Conservation (phyloP, 2,329 filamentous ascomycete species). For the Phialophora expanda region DNA sequence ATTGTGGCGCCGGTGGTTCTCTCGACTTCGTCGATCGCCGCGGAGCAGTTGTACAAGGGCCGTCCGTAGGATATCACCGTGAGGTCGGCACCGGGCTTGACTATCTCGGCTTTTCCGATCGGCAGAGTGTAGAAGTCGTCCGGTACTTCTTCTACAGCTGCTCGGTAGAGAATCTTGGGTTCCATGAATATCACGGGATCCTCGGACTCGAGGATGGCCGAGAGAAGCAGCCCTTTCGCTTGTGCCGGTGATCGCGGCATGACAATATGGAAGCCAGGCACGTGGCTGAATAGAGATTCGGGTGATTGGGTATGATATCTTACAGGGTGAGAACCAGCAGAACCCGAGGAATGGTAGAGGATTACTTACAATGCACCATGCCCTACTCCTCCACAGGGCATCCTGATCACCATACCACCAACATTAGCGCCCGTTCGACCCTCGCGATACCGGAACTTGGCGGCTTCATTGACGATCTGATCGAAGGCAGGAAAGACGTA, state of each 20-base stretch:
- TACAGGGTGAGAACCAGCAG: not conserved
- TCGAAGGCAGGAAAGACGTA: conserved; percentile 93
- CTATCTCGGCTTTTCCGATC: conserved; percentile 77
- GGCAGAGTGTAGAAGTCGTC: conserved; percentile 79
- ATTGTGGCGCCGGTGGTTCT: conserved; percentile 72
- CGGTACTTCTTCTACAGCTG: conserved; percentile 89
- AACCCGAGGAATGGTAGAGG: not conserved
- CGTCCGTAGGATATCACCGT: conserved; percentile 89
- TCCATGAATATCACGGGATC: conserved; percentile 94
- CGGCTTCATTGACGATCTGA: conserved; percentile 89
- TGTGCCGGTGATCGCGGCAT: conserved; percentile 84
- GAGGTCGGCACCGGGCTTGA: conserved; percentile 78
- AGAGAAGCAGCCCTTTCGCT: conserved; percentile 83
- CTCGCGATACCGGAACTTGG: conserved; percentile 81
- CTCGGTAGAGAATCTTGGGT: conserved; percentile 89
- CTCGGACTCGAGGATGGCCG: conserved; percentile 73
- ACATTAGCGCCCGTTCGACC: conserved; percentile 68
- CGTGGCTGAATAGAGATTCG: conserved; percentile 84
- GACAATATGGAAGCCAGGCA: conserved; percentile 83
- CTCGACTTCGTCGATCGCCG: conserved; percentile 75
- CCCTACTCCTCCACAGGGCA: conserved; percentile 88
- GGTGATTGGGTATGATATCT: conserved; percentile 84
- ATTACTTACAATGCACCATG: conserved; percentile 80
- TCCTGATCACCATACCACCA: conserved; percentile 84
- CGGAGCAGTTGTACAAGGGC: conserved; percentile 81